Percentiles rank a stretch among this genome's conserved stretches.
Evolutionary conservation across 345 rosid species (phyloP).

Genomic region (Linum tenue): DNA sequence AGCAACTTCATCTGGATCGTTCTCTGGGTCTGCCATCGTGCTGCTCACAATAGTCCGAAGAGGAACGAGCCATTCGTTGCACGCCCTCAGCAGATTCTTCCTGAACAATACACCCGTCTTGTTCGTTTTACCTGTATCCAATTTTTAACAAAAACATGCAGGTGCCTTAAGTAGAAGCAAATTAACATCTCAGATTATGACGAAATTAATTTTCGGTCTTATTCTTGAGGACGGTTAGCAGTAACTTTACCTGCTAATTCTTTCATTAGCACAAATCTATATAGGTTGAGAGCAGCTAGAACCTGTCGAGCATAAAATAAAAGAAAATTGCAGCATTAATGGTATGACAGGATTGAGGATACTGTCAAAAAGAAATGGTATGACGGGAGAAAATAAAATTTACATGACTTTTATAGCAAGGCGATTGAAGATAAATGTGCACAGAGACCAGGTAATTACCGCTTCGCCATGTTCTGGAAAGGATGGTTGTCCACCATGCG

Average conservation of each 20-base stretch:
- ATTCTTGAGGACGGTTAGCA: slow-evolving; percentile 1
- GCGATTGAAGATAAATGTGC: not conserved
- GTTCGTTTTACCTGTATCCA: slow-evolving; percentile 40
- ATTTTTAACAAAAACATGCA: not conserved
- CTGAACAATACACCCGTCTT: slow-evolving; percentile 36
- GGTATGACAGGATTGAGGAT: not conserved
- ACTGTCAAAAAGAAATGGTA: too few relatives aligned
- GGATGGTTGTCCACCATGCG: slow-evolving; percentile 70
- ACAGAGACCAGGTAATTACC: slow-evolving; percentile 29
- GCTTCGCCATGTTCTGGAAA: slow-evolving; percentile 74
- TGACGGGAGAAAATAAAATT: not conserved
- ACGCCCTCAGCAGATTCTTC: slow-evolving; percentile 51
- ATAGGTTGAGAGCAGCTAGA: slow-evolving; percentile 74
- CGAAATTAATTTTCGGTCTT: not conserved
- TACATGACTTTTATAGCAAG: too few relatives aligned
- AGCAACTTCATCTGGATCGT: slow-evolving; percentile 30
- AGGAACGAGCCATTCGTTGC: slow-evolving; percentile 78
- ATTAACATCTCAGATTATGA: too few relatives aligned
- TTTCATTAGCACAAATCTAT: slow-evolving; percentile 56
- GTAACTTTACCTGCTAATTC: slow-evolving; percentile 49
- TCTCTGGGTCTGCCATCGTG: slow-evolving; percentile 34
- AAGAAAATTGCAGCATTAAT: not conserved
- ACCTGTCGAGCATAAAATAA: slow-evolving; percentile 35
- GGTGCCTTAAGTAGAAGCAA: too few relatives aligned
- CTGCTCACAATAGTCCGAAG: slow-evolving; percentile 50